Base-by-base conservation (phyloP, 352 stramenopile species). In the Globisporangium cederbergense region DNA sequence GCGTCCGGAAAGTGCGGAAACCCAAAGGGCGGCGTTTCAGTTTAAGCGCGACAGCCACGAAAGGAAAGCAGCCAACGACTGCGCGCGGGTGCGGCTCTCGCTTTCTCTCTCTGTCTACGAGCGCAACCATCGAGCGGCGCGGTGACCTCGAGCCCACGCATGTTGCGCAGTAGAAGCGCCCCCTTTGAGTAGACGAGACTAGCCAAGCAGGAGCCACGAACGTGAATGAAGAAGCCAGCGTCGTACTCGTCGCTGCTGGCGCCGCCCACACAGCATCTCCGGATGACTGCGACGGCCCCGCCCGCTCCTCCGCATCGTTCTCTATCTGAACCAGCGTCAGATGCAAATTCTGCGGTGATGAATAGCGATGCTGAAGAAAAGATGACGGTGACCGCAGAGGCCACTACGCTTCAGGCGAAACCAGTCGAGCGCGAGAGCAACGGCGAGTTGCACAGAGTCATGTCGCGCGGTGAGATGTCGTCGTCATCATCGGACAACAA, bases 221-320 rank as follows among this genome's bases (percentile, higher is more conserved):
- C 43, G 43, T 32, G 53, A 56, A 68, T 68, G 63, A 68, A 68
- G 56, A 54, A 53, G 64, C 16, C 49, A 20, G 38, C 32, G 4
- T 59, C 47, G 30, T 61, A 47, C 28, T 40, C 60, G 30, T 68
- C 63, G 47, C 63, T 68, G 22, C 42, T 64, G 18, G 63, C 56
- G 49, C 47, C 63, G 4, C 63, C 63, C 0, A 10, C 63, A 14
- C 28, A 50, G 47, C 38, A 67, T 34, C 30, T 49, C 34, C 62
- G 46, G 40, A 28, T 32, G 20, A 22, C 52, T 25, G 32, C 43
- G 28, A 32, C 52, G 36, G 32, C 34, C 14, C 57, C 57, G 8
- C 9, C 57, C 14, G 18, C 51, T 38, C 51, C 16, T 4, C 38
- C 25, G 11, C 28, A 43, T 51, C 25, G 40, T 13, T 46, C 40